Percentiles rank a stretch among this genome's conserved stretches.
Evolutionary conservation across 192 early-diverging fungal species (phyloP).

Genomic region (Podila verticillata): DNA sequence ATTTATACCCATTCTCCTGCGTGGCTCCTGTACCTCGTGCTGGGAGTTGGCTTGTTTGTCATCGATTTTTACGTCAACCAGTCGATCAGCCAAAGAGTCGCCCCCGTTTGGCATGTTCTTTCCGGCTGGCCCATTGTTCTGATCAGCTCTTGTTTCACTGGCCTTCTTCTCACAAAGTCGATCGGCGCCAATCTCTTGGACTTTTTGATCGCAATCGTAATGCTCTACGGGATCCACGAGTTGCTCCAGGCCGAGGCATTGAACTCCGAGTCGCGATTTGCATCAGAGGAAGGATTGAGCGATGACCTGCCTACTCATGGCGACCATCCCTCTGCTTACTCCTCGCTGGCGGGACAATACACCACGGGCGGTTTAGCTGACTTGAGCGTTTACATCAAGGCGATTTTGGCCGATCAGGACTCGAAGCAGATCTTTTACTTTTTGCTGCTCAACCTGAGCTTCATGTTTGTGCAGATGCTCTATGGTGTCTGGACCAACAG

Average conservation of each 20-base stretch:
- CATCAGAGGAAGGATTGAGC: slow-evolving; percentile 34
- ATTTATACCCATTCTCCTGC: slow-evolving; percentile 30
- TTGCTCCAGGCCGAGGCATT: slow-evolving; percentile 34
- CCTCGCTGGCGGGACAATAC: slow-evolving; percentile 8
- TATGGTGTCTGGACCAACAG: slow-evolving; percentile 86
- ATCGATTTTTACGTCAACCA: slow-evolving; percentile 56
- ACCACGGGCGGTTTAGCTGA: slow-evolving; percentile 22
- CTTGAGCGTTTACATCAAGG: slow-evolving; percentile 51
- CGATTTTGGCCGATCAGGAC: slow-evolving; percentile 72
- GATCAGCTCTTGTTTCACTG: slow-evolving; percentile 36
- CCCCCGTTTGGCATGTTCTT: slow-evolving; percentile 39
- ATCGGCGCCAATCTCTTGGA: slow-evolving; percentile 48
- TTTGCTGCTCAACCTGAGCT: slow-evolving; percentile 89
- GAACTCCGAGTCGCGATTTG: slow-evolving; percentile 34
- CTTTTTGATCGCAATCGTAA: slow-evolving; percentile 42
- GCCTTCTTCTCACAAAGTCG: slow-evolving; percentile 47
- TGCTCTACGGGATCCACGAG: slow-evolving; percentile 52
- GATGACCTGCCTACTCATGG: slow-evolving; percentile 53
- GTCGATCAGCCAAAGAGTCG: slow-evolving; percentile 36
- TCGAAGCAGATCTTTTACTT: slow-evolving; percentile 96
- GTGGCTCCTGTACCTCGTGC: slow-evolving; percentile 34
- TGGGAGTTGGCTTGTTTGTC: slow-evolving; percentile 51
- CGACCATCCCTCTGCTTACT: slow-evolving; percentile 1
- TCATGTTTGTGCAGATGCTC: slow-evolving; percentile 89
- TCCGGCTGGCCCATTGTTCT: slow-evolving; percentile 54